Percentiles rank a stretch among this genome's conserved stretches.
Evolutionary conservation across 495 filamentous ascomycete species (phyloP).

Genomic region (Tuber aestivum): DNA sequence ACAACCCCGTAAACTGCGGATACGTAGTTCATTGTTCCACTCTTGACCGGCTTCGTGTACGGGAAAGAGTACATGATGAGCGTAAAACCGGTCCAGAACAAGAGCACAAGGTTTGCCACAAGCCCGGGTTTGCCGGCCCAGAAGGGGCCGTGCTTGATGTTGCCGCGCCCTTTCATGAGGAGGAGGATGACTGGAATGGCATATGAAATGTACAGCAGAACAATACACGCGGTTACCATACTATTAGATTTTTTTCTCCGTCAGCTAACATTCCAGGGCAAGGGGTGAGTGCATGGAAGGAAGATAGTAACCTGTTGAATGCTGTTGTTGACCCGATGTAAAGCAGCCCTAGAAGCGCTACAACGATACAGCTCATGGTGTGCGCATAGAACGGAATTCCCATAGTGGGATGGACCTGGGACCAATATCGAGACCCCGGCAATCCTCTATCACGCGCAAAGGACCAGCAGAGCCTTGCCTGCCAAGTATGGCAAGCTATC

Average conservation of each 20-base stretch:
- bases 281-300: constrained; percentile 4
- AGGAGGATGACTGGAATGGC: constrained; percentile 50
- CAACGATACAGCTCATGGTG: constrained; percentile 49
- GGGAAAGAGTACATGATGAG: constrained; percentile 55
- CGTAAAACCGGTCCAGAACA: constrained; percentile 52
- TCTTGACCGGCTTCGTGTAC: constrained; percentile 45
- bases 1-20: constrained; percentile 51
- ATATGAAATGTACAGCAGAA: constrained; percentile 52
- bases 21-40: constrained; percentile 55
- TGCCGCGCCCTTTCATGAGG: constrained; percentile 50
- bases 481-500: constrained; percentile 52
- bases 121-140: constrained; percentile 49
- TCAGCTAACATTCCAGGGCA: constrained; percentile 17
- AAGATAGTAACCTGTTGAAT: constrained; percentile 52
- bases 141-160: constrained; percentile 51
- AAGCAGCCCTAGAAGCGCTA: constrained; percentile 51
- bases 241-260: constrained; percentile 20
- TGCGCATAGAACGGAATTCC: constrained; percentile 55
- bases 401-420: constrained; percentile 49
- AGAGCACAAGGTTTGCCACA: constrained; percentile 47
- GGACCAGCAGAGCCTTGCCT: constrained; percentile 56
- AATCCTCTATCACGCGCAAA: constrained; percentile 57
- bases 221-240: constrained; percentile 52
- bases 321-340: constrained; percentile 53
- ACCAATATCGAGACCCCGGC: constrained; percentile 48